Conservation (phyloP, 202 grass and related monocot species). For the Musa balbisiana region DNA sequence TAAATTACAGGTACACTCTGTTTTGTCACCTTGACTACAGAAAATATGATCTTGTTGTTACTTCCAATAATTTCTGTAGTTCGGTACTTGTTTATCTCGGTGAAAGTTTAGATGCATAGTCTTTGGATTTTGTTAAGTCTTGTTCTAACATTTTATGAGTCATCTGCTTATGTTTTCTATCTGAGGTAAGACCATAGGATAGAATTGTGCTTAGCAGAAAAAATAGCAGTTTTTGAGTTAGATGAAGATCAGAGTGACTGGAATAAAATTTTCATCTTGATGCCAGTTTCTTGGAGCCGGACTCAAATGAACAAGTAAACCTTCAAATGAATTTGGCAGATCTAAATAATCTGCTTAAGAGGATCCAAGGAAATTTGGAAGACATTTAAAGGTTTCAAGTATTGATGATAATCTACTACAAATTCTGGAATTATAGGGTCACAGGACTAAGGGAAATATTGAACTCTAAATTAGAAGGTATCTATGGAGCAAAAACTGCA, state of each 20-base stretch:
- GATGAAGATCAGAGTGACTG: no score
- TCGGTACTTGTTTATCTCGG: neutral
- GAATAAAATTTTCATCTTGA: neutral
- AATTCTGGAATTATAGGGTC: neutral
- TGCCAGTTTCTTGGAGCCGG: neutral
- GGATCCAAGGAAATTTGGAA: neutral
- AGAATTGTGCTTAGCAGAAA: neutral
- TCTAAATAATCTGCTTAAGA: neutral
- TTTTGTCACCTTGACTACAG: neutral
- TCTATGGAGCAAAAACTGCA: neutral
- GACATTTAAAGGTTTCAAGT: neutral
- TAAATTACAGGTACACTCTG: conserved; percentile 65
- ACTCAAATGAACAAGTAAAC: neutral
- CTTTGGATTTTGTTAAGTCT: neutral
- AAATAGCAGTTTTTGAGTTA: neutral
- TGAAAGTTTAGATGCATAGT: neutral
- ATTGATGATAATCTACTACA: neutral
- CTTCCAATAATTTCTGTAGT: neutral
- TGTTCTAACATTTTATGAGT: neutral
- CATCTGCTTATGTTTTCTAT: neutral
- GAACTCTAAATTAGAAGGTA: neutral
- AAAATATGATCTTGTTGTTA: neutral
- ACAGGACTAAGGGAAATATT: neutral
- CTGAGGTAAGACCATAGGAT: neutral
- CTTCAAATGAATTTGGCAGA: neutral